Evolutionary conservation across 495 filamentous ascomycete genomes (phyloP), one percentile per base, ranked within the genome.

Genomic region (Neurospora sp.): DNA sequence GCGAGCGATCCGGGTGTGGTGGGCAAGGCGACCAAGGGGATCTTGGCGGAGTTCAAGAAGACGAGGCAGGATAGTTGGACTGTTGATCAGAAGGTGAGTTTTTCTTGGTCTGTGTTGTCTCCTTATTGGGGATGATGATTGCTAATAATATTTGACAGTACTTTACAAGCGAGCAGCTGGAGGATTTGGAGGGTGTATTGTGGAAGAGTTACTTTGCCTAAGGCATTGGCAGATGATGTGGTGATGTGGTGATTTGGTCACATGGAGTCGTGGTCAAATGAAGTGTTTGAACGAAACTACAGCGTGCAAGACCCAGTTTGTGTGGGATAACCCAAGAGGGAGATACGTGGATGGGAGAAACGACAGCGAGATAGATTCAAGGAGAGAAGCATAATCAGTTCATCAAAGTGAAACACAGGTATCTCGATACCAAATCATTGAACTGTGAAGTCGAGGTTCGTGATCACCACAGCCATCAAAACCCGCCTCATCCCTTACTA

Each of bases 191-290:
- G 76, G 96, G 96, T 59, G 96, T 98, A 44, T 85, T 99, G 72
- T 99, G 96, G 96, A 98, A 98, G 90, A 97, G 94, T 78, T 99
- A 99, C 80, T 99, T 98, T 85, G 96, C 96, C 71, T 98, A 73
- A 78, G 38, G 22, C 16, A 42, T 14, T n/a, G 9, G 18, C 8
- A 1, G 8, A 12, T 0, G 8, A 20, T 68, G 31, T 10, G 22
- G 31, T 10, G 8, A 42, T 44, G 31, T 8, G 7, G 65, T 41
- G 31, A 70, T 41, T 4, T 71, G 8, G 42, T 6, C 27, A 53
- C 8, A 16, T 4, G 45, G 7, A 39, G 4, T 39, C n/a, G 3
- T 45, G 44, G n/a, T 3, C 8, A 45, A 20, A 20, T 20, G 44
- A 45, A 45, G 18, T 9, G 14, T 65, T 65, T 16, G 53, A 65